Base-by-base conservation (phyloP, 345 rosid species). In the Erodium maritimum region DNA sequence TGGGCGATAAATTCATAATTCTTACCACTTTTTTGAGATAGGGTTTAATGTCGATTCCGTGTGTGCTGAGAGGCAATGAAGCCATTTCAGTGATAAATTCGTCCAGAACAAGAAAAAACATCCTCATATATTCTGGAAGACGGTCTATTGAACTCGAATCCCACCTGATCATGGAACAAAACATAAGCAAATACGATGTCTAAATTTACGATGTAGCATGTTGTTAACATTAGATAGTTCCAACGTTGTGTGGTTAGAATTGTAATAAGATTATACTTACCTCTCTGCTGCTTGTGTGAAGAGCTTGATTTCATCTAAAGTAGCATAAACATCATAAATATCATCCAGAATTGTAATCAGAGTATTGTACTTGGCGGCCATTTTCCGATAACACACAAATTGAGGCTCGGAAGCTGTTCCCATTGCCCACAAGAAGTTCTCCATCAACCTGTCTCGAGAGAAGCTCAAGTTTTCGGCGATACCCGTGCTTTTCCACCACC, bases 271-370 rank as follows among this genome's bases (percentile, higher is more conserved):
- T n/a, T 25, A 25, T 25, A 7, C 33, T 25, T 2, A 63, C 64
- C 68, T 55, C 12, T 25, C 62, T 9, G 61, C 33, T 3, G 6
- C 64, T 19, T 66, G 22, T 5, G 70, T 66, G 21, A 66, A 60
- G 7, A 54, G 50, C 16, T 60, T 50, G 3, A 66, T 56, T 50
- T 66, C 65, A 0, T 59, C 63, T 48, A 66, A 24, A 17, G 69
- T 66, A 14, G 64, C 69, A 54, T 59, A 66, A 1, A 54, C 33
- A 50, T 66, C 70, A 33, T 66, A 60, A 55, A 55, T 33, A 50
- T 66, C 70, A 50, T 66, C 61, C 0, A 60, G 19, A 1, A 29
- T 5, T 54, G 65, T 66, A 19, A 66, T 16, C 0, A 66, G 37
- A n/a, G 70, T 33, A 25, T 19, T 46, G 21, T 45, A 12, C 33